Conservation (phyloP, 495 filamentous ascomycete species). For the Astrothelium subdiscretum region DNA sequence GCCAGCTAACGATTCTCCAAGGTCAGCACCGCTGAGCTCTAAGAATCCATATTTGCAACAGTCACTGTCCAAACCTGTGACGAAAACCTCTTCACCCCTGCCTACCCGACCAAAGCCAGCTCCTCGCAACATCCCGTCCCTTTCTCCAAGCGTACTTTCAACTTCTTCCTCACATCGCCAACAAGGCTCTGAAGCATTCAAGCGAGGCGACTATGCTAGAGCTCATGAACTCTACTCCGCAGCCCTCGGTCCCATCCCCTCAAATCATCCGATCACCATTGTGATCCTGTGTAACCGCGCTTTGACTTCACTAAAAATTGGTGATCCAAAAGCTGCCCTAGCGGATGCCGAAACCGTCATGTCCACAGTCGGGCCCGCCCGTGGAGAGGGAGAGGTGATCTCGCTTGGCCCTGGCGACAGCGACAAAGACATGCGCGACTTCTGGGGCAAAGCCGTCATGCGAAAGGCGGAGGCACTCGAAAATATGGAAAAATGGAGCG, state of each 20-base stretch:
- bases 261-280: conserved; percentile 73
- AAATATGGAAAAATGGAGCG: conserved; percentile 85
- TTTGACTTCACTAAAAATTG: conserved; percentile 76
- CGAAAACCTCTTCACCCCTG: conserved; percentile 5
- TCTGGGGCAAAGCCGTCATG: conserved; percentile 83
- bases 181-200: conserved; percentile 77
- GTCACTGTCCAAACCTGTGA: conserved; percentile 15
- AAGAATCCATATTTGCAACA: conserved; percentile 20
- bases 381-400: conserved; percentile 69
- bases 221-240: conserved; percentile 73
- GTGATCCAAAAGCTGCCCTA: conserved; percentile 75
- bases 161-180: conserved; percentile 64
- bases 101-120: conserved; percentile 36
- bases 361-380: conserved; percentile 63
- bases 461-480: conserved; percentile 93
- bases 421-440: conserved; percentile 78
- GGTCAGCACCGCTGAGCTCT: conserved; percentile 8
- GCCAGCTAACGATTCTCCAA: conserved; percentile 4
- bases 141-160: conserved; percentile 56
- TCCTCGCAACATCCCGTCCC: conserved; percentile 51
- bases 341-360: conserved; percentile 72
- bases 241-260: conserved; percentile 61
- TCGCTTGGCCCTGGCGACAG: conserved; percentile 48
- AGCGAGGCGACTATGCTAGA: conserved; percentile 79
- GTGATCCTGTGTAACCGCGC: conserved; percentile 84